Percentiles rank a stretch among this genome's conserved stretches.
These are phyloP conservation scores for Penicillium coffeae DNA, from an alignment of 495 filamentous ascomycete species.

Conservation along the genomic window DNA sequence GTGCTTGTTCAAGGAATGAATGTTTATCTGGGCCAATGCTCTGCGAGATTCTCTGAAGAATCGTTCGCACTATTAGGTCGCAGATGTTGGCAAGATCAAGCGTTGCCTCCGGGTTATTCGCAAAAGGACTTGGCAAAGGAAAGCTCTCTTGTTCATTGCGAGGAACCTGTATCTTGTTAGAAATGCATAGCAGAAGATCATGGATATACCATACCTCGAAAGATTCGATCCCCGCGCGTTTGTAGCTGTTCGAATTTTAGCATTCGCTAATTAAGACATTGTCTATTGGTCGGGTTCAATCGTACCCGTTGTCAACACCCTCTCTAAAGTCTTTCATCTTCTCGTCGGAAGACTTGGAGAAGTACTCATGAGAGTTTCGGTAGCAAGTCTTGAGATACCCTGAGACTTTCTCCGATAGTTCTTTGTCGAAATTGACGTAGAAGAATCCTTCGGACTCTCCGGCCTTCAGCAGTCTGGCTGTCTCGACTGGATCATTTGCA, in stretches of 20 bases:
- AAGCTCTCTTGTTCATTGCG: conserved; percentile 9
- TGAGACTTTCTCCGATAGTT: conserved; percentile 6
- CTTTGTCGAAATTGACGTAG: conserved; percentile 9
- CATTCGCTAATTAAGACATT: too few species aligned
- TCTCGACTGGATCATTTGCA: conserved; percentile 13
- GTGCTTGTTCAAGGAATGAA: conserved; percentile 9
- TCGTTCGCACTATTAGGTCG: conserved; percentile 5
- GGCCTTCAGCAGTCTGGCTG: conserved; percentile 16
- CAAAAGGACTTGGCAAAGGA: conserved; percentile 9
- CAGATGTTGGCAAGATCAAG: conserved; percentile 8
- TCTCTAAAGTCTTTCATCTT: conserved; percentile 16
- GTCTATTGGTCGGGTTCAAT: neutral
- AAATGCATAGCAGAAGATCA: neutral
- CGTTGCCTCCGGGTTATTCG: neutral
- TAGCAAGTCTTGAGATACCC: conserved; percentile 5
- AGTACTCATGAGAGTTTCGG: conserved; percentile 8
- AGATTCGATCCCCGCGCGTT: conserved; percentile 10
- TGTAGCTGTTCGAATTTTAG: conserved; percentile 9
- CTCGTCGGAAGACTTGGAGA: conserved; percentile 7
- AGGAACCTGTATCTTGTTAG: conserved; percentile 8
- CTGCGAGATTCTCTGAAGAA: conserved; percentile 8
- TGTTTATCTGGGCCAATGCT: conserved; percentile 6
- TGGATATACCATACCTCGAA: conserved; percentile 8
- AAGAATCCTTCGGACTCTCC: conserved; percentile 17
- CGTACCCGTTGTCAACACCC: conserved; percentile 8